Evolutionary conservation across 2,329 filamentous ascomycete genomes (phyloP).

Genomic region (Penicillium sp.): DNA sequence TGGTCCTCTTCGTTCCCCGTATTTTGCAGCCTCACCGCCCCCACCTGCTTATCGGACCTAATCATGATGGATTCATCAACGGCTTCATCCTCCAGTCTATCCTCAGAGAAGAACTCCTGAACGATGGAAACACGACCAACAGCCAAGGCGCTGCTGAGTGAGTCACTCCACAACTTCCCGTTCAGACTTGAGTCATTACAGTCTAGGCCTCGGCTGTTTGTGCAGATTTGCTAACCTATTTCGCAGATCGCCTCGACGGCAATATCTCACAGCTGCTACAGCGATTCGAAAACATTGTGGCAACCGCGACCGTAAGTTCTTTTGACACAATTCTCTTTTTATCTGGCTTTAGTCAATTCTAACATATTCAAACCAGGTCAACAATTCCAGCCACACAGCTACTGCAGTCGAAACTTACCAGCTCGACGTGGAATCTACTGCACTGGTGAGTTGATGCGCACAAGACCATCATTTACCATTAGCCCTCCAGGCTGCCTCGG

Average conservation of each 20-base stretch:
- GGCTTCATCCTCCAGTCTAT: neutral
- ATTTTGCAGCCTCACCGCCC: neutral
- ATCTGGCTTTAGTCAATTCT: neutral
- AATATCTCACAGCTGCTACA: slow-evolving; percentile 50
- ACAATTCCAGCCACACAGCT: slow-evolving; percentile 53
- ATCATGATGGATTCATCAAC: neutral
- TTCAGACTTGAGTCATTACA: neutral
- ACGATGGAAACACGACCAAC: slow-evolving; percentile 37
- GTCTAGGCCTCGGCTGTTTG: neutral
- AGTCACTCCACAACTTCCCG: neutral
- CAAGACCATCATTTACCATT: too few species aligned
- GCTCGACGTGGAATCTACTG: slow-evolving; percentile 59
- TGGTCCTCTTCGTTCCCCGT: neutral
- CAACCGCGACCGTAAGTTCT: slow-evolving; percentile 49
- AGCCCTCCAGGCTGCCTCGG: neutral
- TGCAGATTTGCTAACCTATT: neutral
- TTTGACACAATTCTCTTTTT: neutral
- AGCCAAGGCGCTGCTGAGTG: slow-evolving; percentile 31
- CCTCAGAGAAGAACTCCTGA: neutral
- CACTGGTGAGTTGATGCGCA: slow-evolving; percentile 48
- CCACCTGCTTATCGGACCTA: neutral
- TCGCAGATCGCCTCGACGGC: slow-evolving; percentile 46
- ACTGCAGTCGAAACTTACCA: slow-evolving; percentile 59
- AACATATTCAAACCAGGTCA: slow-evolving; percentile 36
- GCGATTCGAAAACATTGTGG: slow-evolving; percentile 57